Base-by-base conservation (phyloP, 495 filamentous ascomycete genomes). In the Cairneyella variabilis region DNA sequence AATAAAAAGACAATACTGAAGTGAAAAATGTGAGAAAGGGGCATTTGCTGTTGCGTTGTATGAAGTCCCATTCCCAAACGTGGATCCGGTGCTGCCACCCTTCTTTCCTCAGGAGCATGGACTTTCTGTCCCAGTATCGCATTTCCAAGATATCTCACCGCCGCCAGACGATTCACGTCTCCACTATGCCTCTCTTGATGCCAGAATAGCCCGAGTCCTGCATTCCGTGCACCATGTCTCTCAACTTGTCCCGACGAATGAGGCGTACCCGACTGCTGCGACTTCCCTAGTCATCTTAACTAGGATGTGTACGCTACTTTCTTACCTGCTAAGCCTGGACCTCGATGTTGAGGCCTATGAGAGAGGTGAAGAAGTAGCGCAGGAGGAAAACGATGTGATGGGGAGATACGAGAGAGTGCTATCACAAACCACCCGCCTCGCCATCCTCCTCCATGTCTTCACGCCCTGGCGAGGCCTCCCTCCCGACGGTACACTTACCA, bases 211-310 rank as follows among this genome's bases (percentile, higher is more conserved):
- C 11, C 23, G 16, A 4, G 25, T 44, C 5, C 20, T 57, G 39
- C 18, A 20, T 21, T 57, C 54, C 1, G 23, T 57, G 12, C 54
- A 57, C 28, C 54, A 45, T 38, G 40, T 57, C 39, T 50, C 38
- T 18, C 46, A 57, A 28, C 39, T 51, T 5, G 54, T 57, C 18
- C 46, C 54, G 3, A 42, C 38, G 1, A 22, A 45, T 3, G 2
- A 28, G 1, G 37, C 46, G 1, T 57, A 57, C 21, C 22, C 47
- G 6, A 45, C 37, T 20, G 37, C 54, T 1, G n/a, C 38, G 12
- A 57, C 30, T 9, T 36, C 46, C 16, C 39, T 50, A n/a, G 27
- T 43, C 1, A 45, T 57, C 5, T 21, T 57, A 16, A 51, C 39
- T 5, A 12, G 47, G 16, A 38, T 45, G 47, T 51, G 54, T 45